Base-by-base conservation (phyloP, 2,329 filamentous ascomycete genomes). In the Talaromyces verruculosus region DNA sequence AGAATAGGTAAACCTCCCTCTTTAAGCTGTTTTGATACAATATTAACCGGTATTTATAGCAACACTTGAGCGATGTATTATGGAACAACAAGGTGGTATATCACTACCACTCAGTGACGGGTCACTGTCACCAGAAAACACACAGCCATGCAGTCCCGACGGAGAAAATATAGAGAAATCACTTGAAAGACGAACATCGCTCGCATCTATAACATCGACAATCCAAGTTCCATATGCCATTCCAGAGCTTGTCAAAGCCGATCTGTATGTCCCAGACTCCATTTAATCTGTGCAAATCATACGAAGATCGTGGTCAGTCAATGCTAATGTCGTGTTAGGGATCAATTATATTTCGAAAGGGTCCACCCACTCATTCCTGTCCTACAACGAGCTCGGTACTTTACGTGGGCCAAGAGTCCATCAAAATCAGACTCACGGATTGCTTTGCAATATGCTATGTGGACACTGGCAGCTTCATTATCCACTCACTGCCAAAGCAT, bases 371-470 rank as follows among this genome's bases (percentile, higher is more conserved):
- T 92, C 0, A 73, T 91, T 66, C 93, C 95, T 17, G 91, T 98
- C 84, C 90, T 98, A 65, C 94, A 99, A 76, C 91, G 89, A 72
- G 91, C 89, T 67, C 88, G 94, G 61, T 98, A 95, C 90, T 93
- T 28, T 91, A 91, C 41, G 91, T 97, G 88, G 93, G 68, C 72
- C 0, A 94, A 73, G 83, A 97, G 78, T 87, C 91, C 19, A 91
- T 92, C 22, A 88, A 88, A 69, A 89, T 93, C 81, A 87, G 94
- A 39, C 5, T 94, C 95, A 1, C 92, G 94, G 0, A 88, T 97
- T 33, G 92, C 91, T 69, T 81, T 99, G 58, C 88, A 95, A 71
- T 98, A 99, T 78, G 92, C 91, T 64, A 96, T 98, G 84, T 98
- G 94, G 94, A 91, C 89, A 17, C 81, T 93, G 72, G 93, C 94